Evolutionary conservation across 257 asterid genomes (phyloP).

Genomic region (Solanum clarkiae): DNA sequence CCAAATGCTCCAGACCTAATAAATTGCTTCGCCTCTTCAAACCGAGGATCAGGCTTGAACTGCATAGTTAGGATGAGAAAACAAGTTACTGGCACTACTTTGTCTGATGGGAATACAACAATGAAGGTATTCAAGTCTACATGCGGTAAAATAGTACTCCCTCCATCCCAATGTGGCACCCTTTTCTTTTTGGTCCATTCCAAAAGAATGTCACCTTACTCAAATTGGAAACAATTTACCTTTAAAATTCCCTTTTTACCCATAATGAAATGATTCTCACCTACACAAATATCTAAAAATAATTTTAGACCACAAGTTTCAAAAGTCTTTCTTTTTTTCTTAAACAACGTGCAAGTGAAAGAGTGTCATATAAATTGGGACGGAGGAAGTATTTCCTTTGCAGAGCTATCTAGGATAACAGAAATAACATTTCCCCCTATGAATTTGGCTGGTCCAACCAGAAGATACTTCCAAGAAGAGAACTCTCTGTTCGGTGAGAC

Average conservation of each 20-base stretch:
- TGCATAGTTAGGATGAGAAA: constrained; percentile 15
- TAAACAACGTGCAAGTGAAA: no score
- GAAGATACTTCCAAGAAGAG: neutral
- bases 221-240: no score
- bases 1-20: constrained; percentile 94
- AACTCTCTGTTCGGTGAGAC: neutral
- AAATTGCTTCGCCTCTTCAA: constrained; percentile 90
- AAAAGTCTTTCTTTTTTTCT: no score
- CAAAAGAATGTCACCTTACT: no score
- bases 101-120: neutral
- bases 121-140: neutral
- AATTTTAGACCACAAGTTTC: no score
- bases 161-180: no score
- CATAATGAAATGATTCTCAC: no score
- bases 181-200: no score
- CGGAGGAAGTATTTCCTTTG: neutral
- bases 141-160: neutral
- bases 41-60: constrained; percentile 93
- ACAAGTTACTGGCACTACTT: neutral
- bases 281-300: no score
- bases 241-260: no score
- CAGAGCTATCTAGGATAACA: neutral
- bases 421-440: neutral
- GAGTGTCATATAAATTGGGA: no score
- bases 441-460: neutral